These are phyloP conservation scores for Thraustochytrium sp. DNA, from an alignment of 352 stramenopile genomes.

Conservation along the genomic window DNA sequence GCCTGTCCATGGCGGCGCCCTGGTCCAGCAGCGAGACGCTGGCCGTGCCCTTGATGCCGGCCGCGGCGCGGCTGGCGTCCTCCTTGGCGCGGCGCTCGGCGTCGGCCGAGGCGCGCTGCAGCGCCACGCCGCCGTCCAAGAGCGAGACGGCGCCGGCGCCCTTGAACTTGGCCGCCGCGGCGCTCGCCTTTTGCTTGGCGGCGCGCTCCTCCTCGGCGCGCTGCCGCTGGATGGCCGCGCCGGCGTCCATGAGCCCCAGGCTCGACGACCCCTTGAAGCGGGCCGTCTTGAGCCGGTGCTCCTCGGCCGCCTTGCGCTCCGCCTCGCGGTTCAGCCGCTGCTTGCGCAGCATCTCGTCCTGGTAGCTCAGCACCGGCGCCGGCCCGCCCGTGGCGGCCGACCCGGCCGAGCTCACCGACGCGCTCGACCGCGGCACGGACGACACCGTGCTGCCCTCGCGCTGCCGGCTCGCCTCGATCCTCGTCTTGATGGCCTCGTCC, in stretches of 20 bases:
- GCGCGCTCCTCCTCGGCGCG: background rate
- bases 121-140: background rate
- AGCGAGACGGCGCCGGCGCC: background rate
- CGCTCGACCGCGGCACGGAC: background rate
- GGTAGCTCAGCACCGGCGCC: slow-evolving; percentile 2
- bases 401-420: background rate
- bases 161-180: background rate
- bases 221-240: slow-evolving; percentile 1
- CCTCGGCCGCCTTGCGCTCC: background rate
- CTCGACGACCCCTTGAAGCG: background rate
- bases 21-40: background rate
- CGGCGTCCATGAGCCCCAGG: background rate
- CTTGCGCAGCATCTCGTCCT: slow-evolving; percentile 33
- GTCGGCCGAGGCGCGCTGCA: background rate
- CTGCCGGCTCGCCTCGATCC: background rate
- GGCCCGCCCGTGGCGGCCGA: background rate
- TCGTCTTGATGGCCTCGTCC: background rate
- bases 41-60: background rate
- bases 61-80: background rate
- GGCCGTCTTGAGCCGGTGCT: slow-evolving; percentile 13
- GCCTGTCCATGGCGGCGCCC: background rate
- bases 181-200: background rate
- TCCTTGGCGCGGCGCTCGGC: slow-evolving; percentile 21
- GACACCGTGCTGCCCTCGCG: background rate
- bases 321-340: background rate